Conservation (phyloP, 192 early-diverging fungal species). For the Backusella mclennaniae region DNA sequence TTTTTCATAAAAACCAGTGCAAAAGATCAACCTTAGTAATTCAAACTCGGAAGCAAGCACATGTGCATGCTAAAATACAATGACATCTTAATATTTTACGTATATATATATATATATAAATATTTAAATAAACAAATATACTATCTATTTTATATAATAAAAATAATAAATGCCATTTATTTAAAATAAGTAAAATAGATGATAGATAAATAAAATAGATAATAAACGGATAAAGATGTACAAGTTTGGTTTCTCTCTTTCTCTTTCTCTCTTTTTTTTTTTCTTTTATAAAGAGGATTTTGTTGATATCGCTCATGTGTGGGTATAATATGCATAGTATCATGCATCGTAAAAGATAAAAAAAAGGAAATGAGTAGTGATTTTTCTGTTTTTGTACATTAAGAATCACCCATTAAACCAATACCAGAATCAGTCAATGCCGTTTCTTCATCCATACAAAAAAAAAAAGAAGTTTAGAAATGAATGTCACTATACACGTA, state of each 20-base stretch:
- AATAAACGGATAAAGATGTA: neutral
- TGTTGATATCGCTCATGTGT: neutral
- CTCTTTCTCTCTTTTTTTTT: neutral
- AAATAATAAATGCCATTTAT: slow-evolving; percentile 4
- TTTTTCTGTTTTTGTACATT: neutral
- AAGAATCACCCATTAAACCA: neutral
- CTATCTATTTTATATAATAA: neutral
- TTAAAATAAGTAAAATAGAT: neutral
- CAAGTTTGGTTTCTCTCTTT: neutral
- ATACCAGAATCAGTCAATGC: neutral
- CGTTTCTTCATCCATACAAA: neutral
- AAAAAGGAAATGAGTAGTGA: neutral
- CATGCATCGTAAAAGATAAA: neutral
- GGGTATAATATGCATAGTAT: neutral
- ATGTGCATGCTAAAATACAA: slow-evolving; percentile 28
- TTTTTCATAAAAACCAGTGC: slow-evolving; percentile 19
- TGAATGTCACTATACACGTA: neutral
- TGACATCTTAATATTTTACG: neutral
- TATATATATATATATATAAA: neutral
- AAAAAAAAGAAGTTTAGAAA: neutral
- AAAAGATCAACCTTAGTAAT: slow-evolving; percentile 35
- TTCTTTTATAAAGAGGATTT: neutral
- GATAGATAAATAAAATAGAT: neutral
- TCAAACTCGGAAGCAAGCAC: slow-evolving; percentile 25
- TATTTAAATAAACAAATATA: neutral